Evolutionary conservation across 2,329 filamentous ascomycete genomes (phyloP).

Genomic region (Drechmeria coniospora): DNA sequence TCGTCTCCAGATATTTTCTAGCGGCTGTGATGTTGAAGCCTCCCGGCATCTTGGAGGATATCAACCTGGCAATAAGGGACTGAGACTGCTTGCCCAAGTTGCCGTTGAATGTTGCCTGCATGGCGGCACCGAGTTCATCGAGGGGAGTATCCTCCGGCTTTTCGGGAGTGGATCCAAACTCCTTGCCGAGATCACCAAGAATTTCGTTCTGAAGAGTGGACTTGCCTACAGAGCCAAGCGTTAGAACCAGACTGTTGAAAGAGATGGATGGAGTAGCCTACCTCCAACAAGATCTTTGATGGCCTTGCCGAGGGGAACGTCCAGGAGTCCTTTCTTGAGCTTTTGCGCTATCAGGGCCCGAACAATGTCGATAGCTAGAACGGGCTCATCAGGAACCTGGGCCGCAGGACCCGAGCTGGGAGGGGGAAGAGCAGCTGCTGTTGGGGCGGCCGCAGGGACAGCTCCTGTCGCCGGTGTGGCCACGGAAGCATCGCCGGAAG

Average conservation of each 20-base stretch:
- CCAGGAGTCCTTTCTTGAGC: conserved; percentile 81
- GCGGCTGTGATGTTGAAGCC: conserved; percentile 97
- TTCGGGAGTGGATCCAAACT: conserved; percentile 94
- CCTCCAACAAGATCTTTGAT: conserved; percentile 98
- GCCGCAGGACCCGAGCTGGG: conserved; percentile 74
- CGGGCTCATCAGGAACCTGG: conserved; percentile 70
- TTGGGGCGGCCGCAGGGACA: conserved; percentile 39
- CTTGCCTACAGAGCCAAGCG: conserved; percentile 51
- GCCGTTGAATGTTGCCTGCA: conserved; percentile 98
- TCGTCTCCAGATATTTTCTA: conserved; percentile 84
- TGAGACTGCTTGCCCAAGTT: conserved; percentile 94
- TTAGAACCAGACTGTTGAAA: too few species aligned
- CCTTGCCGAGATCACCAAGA: conserved; percentile 90
- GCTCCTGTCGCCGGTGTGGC: conserved; percentile 34
- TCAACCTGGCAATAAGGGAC: conserved; percentile 81
- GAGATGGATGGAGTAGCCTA: conserved; percentile 30
- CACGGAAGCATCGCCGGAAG: conserved; percentile 36
- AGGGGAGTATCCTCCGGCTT: conserved; percentile 96
- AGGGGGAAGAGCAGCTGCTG: conserved; percentile 41
- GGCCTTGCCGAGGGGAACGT: conserved; percentile 86
- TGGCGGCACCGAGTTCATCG: conserved; percentile 84
- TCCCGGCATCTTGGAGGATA: conserved; percentile 98
- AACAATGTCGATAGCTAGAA: conserved; percentile 79
- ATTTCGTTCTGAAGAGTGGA: conserved; percentile 98
- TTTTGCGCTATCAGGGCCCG: conserved; percentile 88